A percentile compares a stretch with the other conserved stretches of the same genome.
Evolutionary conservation across 2,329 filamentous ascomycete species (phyloP).

Genomic region (Ophidiomyces ophidiicola): DNA sequence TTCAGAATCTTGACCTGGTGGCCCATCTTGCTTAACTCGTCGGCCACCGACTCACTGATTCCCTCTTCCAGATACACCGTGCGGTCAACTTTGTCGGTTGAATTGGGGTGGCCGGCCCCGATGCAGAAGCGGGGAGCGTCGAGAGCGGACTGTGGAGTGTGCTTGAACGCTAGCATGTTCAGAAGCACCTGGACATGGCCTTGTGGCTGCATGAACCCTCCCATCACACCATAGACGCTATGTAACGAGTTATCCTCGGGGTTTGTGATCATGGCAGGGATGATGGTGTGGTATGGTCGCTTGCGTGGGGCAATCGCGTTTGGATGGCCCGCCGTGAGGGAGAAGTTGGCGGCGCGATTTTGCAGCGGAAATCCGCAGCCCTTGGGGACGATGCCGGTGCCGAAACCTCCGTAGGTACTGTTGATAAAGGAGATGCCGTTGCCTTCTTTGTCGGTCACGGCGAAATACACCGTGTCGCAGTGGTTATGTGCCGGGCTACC

Average conservation of each 20-base stretch:
- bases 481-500: slow-evolving; percentile 75
- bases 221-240: slow-evolving; percentile 90
- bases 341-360: slow-evolving; percentile 83
- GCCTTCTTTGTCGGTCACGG: slow-evolving; percentile 64
- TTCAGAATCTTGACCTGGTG: slow-evolving; percentile 59
- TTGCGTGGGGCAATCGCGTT: slow-evolving; percentile 72
- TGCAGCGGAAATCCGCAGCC: slow-evolving; percentile 89
- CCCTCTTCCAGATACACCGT: slow-evolving; percentile 74
- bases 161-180: slow-evolving; percentile 71
- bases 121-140: slow-evolving; percentile 90
- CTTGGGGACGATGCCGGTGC: slow-evolving; percentile 69
- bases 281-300: slow-evolving; percentile 94
- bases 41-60: slow-evolving; percentile 54
- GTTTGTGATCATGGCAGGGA: slow-evolving; percentile 81
- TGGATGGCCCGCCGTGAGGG: slow-evolving; percentile 55
- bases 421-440: slow-evolving; percentile 97
- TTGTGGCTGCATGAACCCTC: slow-evolving; percentile 96
- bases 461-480: slow-evolving; percentile 91
- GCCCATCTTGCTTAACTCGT: slow-evolving; percentile 56
- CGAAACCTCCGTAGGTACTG: slow-evolving; percentile 79
- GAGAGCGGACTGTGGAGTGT: slow-evolving; percentile 74
- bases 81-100: slow-evolving; percentile 44
- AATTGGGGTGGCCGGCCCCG: slow-evolving; percentile 55
- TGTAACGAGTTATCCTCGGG: slow-evolving; percentile 60
- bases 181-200: slow-evolving; percentile 88